Base-by-base conservation (phyloP, 1,284 basidiomycete species). In the Megacollybia platyphylla region DNA sequence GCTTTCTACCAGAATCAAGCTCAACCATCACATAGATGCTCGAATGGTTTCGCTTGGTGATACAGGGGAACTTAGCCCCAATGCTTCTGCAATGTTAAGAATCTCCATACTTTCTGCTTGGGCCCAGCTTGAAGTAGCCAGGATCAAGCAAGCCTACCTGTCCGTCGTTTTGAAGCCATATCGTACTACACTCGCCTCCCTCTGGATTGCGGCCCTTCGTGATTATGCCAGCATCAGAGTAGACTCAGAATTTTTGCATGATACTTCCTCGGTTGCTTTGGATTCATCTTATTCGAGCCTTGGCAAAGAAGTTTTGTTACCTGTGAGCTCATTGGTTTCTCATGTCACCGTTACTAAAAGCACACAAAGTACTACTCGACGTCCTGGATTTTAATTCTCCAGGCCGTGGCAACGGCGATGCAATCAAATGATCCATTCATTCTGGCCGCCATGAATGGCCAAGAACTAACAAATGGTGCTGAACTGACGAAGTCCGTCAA, bases 91-190 rank as follows among this genome's bases (percentile, higher is more conserved):
- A 31, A 97, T 97, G 89, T 67, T 98, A 43, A 80, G 91, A 45
- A 87, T 97, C 29, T 92, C 94, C 0, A 88, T 90, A 4, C 68
- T 97, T 26, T 85, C 90, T 1, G 96, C 94, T 0, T 99, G 94
- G 94, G 93, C 94, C 10, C 84, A 96, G 56, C 69, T 99, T 8
- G 79, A 93, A 55, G 74, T 92, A 2, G 80, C 93, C 1, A 84
- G 82, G 46, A 59, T 70, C 0, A 68, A 76, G 30, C 88, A 93
- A 54, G 54, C 60, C 1, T 97, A 97, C 59, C 72, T 98, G 5
- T 65, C 73, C 24, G 71, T 84, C 15, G 87, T 99, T 1, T 74
- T 98, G 41, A 74, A 81, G 52, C 92, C 94, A 3, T 82, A 97
- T 56, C 68, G 83, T 29, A 62, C 70, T 4, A 71, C 77, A 0